These are phyloP conservation scores for Neofusicoccum parvum DNA, from an alignment of 2,329 filamentous ascomycete species.

Conservation along the genomic window DNA sequence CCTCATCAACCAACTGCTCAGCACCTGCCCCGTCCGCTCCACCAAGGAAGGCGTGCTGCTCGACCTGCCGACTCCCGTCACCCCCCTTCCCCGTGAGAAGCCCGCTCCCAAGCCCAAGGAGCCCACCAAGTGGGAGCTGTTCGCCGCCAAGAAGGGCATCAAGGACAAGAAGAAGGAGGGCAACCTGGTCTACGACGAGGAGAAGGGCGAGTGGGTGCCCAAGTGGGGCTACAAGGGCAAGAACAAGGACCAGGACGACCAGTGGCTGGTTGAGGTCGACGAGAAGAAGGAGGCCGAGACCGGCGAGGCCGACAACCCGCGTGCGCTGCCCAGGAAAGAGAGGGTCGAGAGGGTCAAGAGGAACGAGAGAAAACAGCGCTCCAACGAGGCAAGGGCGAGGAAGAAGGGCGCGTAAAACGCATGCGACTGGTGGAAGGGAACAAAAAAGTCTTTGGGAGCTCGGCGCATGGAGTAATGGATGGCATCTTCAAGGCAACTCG, in stretches of 20 bases:
- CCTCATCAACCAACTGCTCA: conserved; percentile 92
- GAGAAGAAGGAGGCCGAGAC: conserved; percentile 67
- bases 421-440: neutral
- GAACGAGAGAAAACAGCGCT: conserved; percentile 47
- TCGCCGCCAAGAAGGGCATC: conserved; percentile 97
- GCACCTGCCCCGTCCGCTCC: conserved; percentile 77
- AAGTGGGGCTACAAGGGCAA: conserved; percentile 95
- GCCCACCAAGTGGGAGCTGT: conserved; percentile 92
- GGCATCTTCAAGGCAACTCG: neutral
- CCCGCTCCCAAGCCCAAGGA: conserved; percentile 79
- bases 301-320: conserved; percentile 59
- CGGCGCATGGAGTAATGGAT: conserved; percentile 20
- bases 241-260: conserved; percentile 79
- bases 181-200: conserved; percentile 83
- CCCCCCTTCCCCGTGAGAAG: conserved; percentile 84
- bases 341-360: conserved; percentile 50
- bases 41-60: conserved; percentile 73
- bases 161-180: conserved; percentile 81
- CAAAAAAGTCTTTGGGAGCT: neutral
- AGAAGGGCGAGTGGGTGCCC: conserved; percentile 82
- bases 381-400: conserved; percentile 67
- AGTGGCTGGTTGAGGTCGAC: conserved; percentile 93
- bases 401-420: conserved; percentile 42
- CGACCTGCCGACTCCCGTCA: conserved; percentile 70
- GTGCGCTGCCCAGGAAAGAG: conserved; percentile 63